phyloP scores from a whole-genome alignment of 2,329 filamentous ascomycete genomes.

The Monilinia fructigena region DNA sequence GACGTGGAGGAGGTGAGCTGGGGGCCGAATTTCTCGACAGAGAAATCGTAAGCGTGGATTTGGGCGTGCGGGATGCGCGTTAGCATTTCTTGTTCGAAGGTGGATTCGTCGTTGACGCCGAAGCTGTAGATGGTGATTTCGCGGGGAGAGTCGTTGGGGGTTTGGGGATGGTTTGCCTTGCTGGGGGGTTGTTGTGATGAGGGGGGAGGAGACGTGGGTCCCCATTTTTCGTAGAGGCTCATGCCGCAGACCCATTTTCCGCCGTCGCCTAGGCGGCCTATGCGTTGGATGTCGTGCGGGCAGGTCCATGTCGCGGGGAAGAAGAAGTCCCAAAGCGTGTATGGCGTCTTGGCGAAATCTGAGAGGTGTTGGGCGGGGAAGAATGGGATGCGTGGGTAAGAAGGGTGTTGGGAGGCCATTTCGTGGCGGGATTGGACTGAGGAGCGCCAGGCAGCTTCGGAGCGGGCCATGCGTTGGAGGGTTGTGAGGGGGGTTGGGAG shows the following conservation, averaged over 20 bases:
- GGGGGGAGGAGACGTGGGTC: conserved; percentile 21
- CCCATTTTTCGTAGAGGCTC: too few species aligned
- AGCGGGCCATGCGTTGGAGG: conserved; percentile 32
- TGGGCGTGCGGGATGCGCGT: conserved; percentile 40
- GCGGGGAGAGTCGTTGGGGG: conserved; percentile 39
- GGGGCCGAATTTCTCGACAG: too few species aligned
- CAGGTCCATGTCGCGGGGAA: too few species aligned
- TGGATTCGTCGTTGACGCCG: conserved; percentile 43
- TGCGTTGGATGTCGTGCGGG: too few species aligned
- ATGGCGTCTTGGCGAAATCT: conserved; percentile 37
- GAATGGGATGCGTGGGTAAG: conserved; percentile 31
- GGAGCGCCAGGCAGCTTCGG: conserved; percentile 32
- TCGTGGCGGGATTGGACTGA: conserved; percentile 33
- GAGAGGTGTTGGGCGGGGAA: conserved; percentile 32
- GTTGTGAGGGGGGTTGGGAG: conserved; percentile 25
- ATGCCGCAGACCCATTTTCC: too few species aligned
- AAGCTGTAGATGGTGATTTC: conserved; percentile 45
- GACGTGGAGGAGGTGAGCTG: too few species aligned
- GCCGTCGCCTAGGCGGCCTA: too few species aligned
- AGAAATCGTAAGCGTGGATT: too few species aligned
- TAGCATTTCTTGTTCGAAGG: conserved; percentile 44
- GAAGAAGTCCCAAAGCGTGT: conserved; percentile 28
- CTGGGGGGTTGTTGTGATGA: conserved; percentile 33
- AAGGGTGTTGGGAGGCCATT: conserved; percentile 31
- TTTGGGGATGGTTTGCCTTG: too few species aligned